Evolutionary conservation across 2,329 filamentous ascomycete genomes (phyloP), one percentile per base, ranked within the genome.

Genomic region (Venturia nashicola): DNA sequence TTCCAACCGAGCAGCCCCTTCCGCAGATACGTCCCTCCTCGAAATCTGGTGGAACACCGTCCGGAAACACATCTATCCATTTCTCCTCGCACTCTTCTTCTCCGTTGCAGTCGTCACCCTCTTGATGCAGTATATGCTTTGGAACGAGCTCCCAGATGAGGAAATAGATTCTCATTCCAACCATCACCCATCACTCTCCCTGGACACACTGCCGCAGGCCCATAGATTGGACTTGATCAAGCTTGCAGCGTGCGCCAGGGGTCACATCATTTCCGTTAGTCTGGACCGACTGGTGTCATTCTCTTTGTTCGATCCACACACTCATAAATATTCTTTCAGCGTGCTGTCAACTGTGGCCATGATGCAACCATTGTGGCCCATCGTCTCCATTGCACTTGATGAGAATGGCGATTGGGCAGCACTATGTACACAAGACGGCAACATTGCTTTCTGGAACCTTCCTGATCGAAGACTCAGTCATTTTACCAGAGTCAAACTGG

Each of bases 111-210:
- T 83, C 20, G 82, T 92, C 34, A 84, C 85, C 1, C 74, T 91
- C 8, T 77, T 92, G 8, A 89, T 90, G 78, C 90, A 86, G 67
- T 89, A 88, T 69, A 77, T 93, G 6, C 76, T 93, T 0, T 88
- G 85, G 82, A 85, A 86, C 65, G 84, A 87, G 63, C 69, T 77
- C 32, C 74, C 76, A 16, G 73, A 76, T 43, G 75, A 76, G 42
- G 71, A 73, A 20, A 39, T 59, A 44, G 69, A 70, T 18, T 75
- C 76, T 16, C 75, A 76, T 7, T 76, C 81, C 9, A 75, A 79
- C 5, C 48, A 34, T 27, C 77, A 80, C 7, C 76, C 79, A 46
- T 78, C 82, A 0, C 73, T 92, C 14, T 82, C 80, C 0, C 78
- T 90, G 59, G 82, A 81, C 61, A 84, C 83, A 1, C 72, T 91